Evolutionary conservation across 164 flowering plant genomes (phyloP).

Genomic region (Warburgia ugandensis): DNA sequence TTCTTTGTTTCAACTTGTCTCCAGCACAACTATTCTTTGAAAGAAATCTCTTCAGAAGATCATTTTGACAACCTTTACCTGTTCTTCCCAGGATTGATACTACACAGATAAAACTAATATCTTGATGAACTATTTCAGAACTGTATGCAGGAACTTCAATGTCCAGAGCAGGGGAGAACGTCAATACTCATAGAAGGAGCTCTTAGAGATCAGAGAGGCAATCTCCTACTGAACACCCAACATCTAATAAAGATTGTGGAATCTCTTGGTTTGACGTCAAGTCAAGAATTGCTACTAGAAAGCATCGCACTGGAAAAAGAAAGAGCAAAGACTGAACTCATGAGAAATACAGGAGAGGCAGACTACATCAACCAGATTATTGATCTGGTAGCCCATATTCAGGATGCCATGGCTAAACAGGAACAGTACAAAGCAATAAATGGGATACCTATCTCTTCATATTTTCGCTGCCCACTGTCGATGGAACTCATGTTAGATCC

Average conservation of each 20-base stretch:
- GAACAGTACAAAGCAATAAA: slow-evolving; percentile 26
- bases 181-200: slow-evolving; percentile 43
- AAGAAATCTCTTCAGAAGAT: too few relatives aligned
- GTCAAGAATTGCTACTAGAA: slow-evolving; percentile 60
- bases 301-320: slow-evolving; percentile 67
- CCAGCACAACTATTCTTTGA: too few relatives aligned
- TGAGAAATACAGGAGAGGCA: slow-evolving; percentile 21
- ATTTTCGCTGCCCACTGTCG: slow-evolving; percentile 79
- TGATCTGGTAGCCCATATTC: slow-evolving; percentile 46
- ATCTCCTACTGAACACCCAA: slow-evolving; percentile 25
- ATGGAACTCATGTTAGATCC: slow-evolving; percentile 84
- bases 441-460: slow-evolving; percentile 52
- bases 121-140: slow-evolving; percentile 29
- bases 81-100: neutral
- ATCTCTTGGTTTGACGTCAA: slow-evolving; percentile 44
- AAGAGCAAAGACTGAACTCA: slow-evolving; percentile 35
- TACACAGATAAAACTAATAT: neutral
- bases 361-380: slow-evolving; percentile 36
- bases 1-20: too few relatives aligned
- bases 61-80: too few relatives aligned
- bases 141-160: slow-evolving; percentile 51
- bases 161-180: slow-evolving; percentile 28
- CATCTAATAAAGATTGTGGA: slow-evolving; percentile 39
- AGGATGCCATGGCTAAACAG: slow-evolving; percentile 39
- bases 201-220: slow-evolving; percentile 39